These are phyloP conservation scores for Grosmannia huntii DNA, from an alignment of 2,329 filamentous ascomycete genomes.

Conservation along the genomic window DNA sequence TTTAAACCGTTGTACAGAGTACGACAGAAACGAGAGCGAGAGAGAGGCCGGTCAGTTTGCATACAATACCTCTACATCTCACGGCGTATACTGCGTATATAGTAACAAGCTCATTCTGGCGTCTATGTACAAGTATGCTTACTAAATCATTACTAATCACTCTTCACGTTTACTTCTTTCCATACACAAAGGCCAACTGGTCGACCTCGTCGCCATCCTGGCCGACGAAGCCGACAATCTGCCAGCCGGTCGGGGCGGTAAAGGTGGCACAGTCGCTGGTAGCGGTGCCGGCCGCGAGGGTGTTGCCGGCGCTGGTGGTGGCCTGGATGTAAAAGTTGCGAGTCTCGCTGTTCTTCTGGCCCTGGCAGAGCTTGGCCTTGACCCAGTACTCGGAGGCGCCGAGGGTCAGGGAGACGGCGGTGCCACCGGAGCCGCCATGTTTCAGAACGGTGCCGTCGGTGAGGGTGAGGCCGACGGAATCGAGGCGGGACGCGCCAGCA, in stretches of 20 bases:
- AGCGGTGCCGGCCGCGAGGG: conserved; percentile 28
- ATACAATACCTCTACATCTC: too few relatives aligned
- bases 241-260: conserved; percentile 33
- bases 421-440: conserved; percentile 43
- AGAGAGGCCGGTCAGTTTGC: too few relatives aligned
- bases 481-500: conserved; percentile 34
- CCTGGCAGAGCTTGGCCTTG: conserved; percentile 35
- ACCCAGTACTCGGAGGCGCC: conserved; percentile 34
- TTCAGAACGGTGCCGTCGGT: conserved; percentile 32
- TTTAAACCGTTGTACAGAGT: too few relatives aligned
- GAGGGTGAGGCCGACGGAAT: conserved; percentile 35
- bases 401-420: conserved; percentile 28
- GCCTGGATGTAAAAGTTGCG: conserved; percentile 43
- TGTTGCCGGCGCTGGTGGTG: conserved; percentile 35
- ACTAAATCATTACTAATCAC: background rate
- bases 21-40: too few relatives aligned
- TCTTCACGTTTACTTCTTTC: conserved; percentile 22
- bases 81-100: background rate
- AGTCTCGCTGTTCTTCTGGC: conserved; percentile 28
- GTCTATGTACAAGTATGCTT: background rate
- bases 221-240: conserved; percentile 40
- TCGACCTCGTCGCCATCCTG: conserved; percentile 42
- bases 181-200: conserved; percentile 36
- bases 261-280: conserved; percentile 34
- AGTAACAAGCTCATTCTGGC: too few relatives aligned